These are phyloP conservation scores for Monilinia fructigena DNA, from an alignment of 2,329 filamentous ascomycete species.

Conservation along the genomic window DNA sequence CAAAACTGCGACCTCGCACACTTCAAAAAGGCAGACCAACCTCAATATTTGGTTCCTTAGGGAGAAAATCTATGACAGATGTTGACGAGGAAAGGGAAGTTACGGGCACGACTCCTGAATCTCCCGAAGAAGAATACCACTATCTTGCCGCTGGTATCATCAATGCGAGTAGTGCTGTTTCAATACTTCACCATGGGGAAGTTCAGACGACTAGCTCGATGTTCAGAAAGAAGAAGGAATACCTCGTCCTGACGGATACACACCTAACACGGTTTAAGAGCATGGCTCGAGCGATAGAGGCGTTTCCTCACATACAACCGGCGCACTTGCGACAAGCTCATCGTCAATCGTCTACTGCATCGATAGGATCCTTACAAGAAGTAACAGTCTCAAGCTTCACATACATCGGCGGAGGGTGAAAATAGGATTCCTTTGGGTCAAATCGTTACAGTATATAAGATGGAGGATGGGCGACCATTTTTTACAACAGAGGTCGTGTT, in stretches of 20 bases:
- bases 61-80: constrained; percentile 36
- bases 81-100: constrained; percentile 34
- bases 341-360: constrained; percentile 58
- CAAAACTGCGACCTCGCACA: constrained; percentile 35
- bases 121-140: constrained; percentile 31
- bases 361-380: constrained; percentile 61
- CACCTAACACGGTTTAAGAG: constrained; percentile 68
- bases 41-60: constrained; percentile 40
- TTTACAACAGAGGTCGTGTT: constrained; percentile 67
- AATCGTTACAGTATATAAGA: constrained; percentile 64
- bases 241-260: constrained; percentile 67
- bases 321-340: constrained; percentile 44
- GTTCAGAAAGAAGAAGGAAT: constrained; percentile 72
- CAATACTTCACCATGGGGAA: constrained; percentile 65
- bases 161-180: constrained; percentile 29
- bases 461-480: constrained; percentile 65
- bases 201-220: constrained; percentile 68
- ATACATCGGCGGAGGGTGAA: constrained; percentile 52
- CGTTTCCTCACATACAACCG: constrained; percentile 54
- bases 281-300: constrained; percentile 62
- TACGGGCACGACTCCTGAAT: constrained; percentile 31
- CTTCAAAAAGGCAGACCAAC: constrained; percentile 38
- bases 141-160: constrained; percentile 22
- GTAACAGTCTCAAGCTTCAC: constrained; percentile 51
- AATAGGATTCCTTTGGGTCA: constrained; percentile 59